Percentiles rank a stretch among this genome's conserved stretches.
Conservation (phyloP, 352 stramenopile species). For the Phytopythium chamaehyphon region DNA sequence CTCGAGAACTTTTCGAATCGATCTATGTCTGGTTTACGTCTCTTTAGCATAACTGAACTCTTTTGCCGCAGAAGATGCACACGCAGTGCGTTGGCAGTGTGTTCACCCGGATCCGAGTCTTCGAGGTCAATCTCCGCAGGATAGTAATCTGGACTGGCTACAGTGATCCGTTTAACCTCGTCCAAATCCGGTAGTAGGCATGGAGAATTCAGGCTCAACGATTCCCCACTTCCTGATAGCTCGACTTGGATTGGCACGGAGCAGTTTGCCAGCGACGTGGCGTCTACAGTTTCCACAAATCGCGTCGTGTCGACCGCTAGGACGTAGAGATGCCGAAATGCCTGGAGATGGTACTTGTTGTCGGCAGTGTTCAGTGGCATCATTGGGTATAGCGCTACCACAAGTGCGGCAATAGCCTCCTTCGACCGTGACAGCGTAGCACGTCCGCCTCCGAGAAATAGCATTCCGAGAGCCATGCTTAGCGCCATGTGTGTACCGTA, state of each 20-base stretch:
- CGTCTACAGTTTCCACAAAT: constrained; percentile 74
- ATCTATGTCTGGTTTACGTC: constrained; percentile 20
- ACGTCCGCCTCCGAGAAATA: constrained; percentile 95
- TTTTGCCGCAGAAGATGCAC: constrained; percentile 50
- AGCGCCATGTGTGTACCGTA: constrained; percentile 97
- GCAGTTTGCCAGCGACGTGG: constrained; percentile 42
- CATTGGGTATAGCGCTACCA: constrained; percentile 94
- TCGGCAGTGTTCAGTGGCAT: constrained; percentile 91
- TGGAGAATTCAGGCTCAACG: constrained; percentile 36
- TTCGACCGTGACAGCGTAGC: constrained; percentile 88
- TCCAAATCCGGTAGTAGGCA: constrained; percentile 67
- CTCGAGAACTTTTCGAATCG: constrained; percentile 5
- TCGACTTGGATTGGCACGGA: constrained; percentile 46
- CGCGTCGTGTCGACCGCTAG: constrained; percentile 73
- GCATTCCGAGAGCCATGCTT: constrained; percentile 92
- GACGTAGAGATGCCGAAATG: constrained; percentile 91
- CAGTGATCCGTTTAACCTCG: constrained; percentile 48
- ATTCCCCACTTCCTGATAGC: constrained; percentile 8
- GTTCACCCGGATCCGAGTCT: constrained; percentile 5
- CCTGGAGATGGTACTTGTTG: constrained; percentile 91
- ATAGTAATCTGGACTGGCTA: constrained; percentile 53
- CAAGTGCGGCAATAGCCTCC: constrained; percentile 91
- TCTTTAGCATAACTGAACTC: constrained; percentile 64
- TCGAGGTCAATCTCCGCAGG: constrained; percentile 56
- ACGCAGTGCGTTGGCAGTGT: constrained; percentile 52